Percentiles rank a stretch among this genome's conserved stretches.
Conservation (phyloP, 2,329 filamentous ascomycete species). For the Acephala macrosclerotiorum region DNA sequence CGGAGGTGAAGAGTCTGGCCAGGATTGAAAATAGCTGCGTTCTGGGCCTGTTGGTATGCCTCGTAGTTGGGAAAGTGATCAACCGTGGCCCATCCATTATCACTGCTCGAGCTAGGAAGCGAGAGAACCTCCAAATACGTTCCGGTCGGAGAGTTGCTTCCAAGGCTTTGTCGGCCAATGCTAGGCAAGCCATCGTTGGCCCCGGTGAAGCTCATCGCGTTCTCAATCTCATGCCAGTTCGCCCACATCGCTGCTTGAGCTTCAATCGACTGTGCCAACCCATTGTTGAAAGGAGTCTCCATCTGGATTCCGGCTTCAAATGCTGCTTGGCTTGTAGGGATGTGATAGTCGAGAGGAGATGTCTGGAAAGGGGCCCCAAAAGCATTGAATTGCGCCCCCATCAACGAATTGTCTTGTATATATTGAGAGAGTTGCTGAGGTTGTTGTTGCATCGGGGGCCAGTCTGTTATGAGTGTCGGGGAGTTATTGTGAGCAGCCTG, state of each 20-base stretch:
- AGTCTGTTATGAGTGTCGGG: constrained; percentile 62
- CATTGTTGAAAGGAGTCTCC: constrained; percentile 66
- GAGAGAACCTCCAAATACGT: constrained; percentile 88
- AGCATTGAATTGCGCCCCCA: constrained; percentile 43
- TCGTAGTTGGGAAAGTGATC: constrained; percentile 79
- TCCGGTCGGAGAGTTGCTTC: constrained; percentile 75
- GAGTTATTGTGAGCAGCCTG: constrained; percentile 55
- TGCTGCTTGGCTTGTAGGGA: constrained; percentile 65
- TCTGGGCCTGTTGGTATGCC: constrained; percentile 66
- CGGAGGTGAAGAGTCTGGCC: constrained; percentile 88
- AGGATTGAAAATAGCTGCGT: constrained; percentile 82
- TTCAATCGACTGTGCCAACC: constrained; percentile 64
- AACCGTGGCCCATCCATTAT: constrained; percentile 87
- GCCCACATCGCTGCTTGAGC: constrained; percentile 69
- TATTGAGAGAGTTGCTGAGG: constrained; percentile 44
- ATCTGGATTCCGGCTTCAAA: constrained; percentile 66
- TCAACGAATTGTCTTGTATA: constrained; percentile 43
- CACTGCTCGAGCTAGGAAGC: constrained; percentile 78
- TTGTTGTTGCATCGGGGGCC: constrained; percentile 56
- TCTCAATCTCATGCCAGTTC: constrained; percentile 82
- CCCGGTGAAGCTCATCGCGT: constrained; percentile 63
- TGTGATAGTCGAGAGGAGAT: constrained; percentile 44
- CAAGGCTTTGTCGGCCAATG: constrained; percentile 55
- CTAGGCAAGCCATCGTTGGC: constrained; percentile 55
- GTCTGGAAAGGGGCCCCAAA: constrained; percentile 42